Base-by-base conservation (phyloP, 2,329 filamentous ascomycete genomes). In the Calycina herbarum region DNA sequence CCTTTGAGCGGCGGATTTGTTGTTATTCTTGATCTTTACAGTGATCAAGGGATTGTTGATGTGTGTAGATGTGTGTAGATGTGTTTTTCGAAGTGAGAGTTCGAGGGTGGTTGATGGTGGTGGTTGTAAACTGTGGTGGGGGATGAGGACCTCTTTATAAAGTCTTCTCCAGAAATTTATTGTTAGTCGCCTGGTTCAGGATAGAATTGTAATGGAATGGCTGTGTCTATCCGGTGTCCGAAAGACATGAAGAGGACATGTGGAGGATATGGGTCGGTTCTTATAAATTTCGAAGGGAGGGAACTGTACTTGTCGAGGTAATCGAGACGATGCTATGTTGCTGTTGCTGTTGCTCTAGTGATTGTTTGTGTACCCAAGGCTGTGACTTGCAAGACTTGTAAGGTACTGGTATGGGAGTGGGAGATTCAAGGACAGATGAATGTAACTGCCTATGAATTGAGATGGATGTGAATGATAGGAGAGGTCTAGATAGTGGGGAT, bases 121-220 rank as follows among this genome's bases (percentile, higher is more conserved):
- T 59, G 54, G 54, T 63, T 65, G 61, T 67, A 40, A 48, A 64
- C 61, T 69, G 67, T 67, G 54, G 35, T 65, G 59, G 54, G 61
- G 62, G 58, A 64, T 61, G 62, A 66, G 10, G 62, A 29, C 58
- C 62, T 64, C 57, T 67, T 61, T 57, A 62, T 67, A 57, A 65
- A 59, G 59, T 61, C 42, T 54, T 45, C 59, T 56, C 51, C 59
- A 54, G 27, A 24, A 57, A 64, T 68, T 69, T 63, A 17, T 20
- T 70, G 70, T 75, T 71, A 75, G 71, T 74, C 73, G 67, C 73
- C 73, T 64, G 72, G 68, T 63, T 75, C 73, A 67, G 71, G 71
- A 56, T 72, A 67, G 64, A 73, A 71, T 61, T 71, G 61, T 70
- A 72, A 63, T 71, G 70, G 71, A 58, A 73, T 65, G 64, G 65